Conservation (phyloP, 202 grass and related monocot genomes). For the Miscanthus sacchariflorus region DNA sequence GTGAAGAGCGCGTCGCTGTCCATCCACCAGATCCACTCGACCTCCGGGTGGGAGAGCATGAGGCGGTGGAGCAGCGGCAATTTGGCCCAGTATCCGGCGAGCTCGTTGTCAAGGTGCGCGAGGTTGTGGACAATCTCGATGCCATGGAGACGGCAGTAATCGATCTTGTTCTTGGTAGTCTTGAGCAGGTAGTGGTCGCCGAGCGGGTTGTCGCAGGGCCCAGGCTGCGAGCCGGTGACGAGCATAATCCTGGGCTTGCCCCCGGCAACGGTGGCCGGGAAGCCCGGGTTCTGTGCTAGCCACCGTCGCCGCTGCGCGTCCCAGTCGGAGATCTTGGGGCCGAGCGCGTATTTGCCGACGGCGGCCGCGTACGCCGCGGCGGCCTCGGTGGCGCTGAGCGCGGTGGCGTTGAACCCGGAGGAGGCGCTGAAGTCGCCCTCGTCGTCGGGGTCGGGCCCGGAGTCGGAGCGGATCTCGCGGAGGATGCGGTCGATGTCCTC, state of each 20-base stretch:
- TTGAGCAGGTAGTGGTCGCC: conserved; percentile 99
- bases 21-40: conserved; percentile 99
- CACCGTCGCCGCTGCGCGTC: conserved; percentile 73
- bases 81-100: conserved; percentile 95
- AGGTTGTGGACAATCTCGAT: conserved; percentile 97
- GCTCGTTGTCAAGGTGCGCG: conserved; percentile 80
- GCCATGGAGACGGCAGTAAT: conserved; percentile 92
- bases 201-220: conserved; percentile 92
- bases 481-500: conserved; percentile 98
- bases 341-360: conserved; percentile 60
- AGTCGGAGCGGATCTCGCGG: conserved; percentile 89
- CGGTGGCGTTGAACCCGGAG: conserved; percentile 27
- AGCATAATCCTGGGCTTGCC: conserved; percentile 82
- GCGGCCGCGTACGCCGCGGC: conserved; percentile 42
- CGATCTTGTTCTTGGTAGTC: conserved; percentile 94
- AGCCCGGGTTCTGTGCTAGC: conserved; percentile 74
- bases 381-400: conserved; percentile 50
- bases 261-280: conserved; percentile 50
- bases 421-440: not conserved
- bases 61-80: conserved; percentile 87
- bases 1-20: conserved; percentile 98
- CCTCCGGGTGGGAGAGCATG: conserved; percentile 93
- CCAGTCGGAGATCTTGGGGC: conserved; percentile 80
- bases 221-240: conserved; percentile 89
- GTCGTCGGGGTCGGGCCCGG: conserved; percentile 53